Evolutionary conservation across 306 rosid species (phyloP).

Genomic region (Astragalus membranaceus): DNA sequence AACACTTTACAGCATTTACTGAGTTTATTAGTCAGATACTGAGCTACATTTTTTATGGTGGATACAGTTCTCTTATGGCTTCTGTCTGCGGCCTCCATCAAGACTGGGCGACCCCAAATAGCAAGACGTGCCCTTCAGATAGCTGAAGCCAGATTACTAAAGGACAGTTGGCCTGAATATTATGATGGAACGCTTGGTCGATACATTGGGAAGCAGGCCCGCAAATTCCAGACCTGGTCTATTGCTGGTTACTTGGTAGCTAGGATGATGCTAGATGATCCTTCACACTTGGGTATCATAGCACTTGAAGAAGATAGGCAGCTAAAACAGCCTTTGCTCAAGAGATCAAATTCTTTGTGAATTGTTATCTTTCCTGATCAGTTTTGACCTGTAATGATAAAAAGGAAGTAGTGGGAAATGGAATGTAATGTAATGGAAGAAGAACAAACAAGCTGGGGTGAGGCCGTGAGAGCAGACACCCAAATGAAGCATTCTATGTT

Average conservation of each 20-base stretch:
- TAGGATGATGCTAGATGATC: slow-evolving; percentile 72
- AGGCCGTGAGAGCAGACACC: background rate
- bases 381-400: background rate
- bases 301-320: slow-evolving; percentile 62
- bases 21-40: background rate
- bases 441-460: background rate
- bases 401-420: background rate
- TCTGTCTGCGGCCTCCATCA: slow-evolving; percentile 64
- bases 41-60: background rate
- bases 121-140: slow-evolving; percentile 72
- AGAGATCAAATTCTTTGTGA: slow-evolving; percentile 59
- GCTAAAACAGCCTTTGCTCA: slow-evolving; percentile 49
- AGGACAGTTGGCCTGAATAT: slow-evolving; percentile 78
- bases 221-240: slow-evolving; percentile 75
- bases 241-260: slow-evolving; percentile 71
- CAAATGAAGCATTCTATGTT: background rate
- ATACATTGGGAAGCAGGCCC: slow-evolving; percentile 70
- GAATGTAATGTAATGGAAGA: background rate
- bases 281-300: slow-evolving; percentile 61
- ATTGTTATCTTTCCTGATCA: background rate
- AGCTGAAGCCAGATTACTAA: slow-evolving; percentile 53
- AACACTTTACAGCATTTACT: background rate
- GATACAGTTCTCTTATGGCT: slow-evolving; percentile 70
- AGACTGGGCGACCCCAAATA: slow-evolving; percentile 70
- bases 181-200: slow-evolving; percentile 66